Base-by-base conservation (phyloP, 139 green algal species). In the Pseudopediastrum boryanum region DNA sequence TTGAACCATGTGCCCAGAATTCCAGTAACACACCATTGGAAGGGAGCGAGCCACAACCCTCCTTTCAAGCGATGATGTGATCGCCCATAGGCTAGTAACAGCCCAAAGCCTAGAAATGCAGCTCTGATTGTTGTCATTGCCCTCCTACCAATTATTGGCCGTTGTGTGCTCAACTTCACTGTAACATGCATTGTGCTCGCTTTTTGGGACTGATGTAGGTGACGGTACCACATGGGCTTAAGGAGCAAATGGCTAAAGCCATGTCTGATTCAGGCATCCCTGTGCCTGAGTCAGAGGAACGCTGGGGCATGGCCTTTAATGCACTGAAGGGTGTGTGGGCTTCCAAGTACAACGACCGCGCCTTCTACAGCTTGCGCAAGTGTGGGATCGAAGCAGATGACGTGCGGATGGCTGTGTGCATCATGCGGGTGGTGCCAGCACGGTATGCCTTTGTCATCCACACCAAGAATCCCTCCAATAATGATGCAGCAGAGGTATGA, bases 361-460 rank as follows among this genome's bases (percentile, higher is more conserved):
- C 76, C 25, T 82, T 82, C 51, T 81, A 77, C 71, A 73, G 41
- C 19, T 33, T 81, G 31, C 74, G 73, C 74, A 86, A 80, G 90
- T 90, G 42, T 62, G 91, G 94, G 39, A 86, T 98, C 58, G 83
- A 93, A 83, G 96, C 97, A 79, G 88, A 94, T 39, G 88, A 96
- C 78, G 87, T 99, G 65, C 90, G 93, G 83, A 99, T 99, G 96
- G 96, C 96, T 21, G 96, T 99, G 81, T 90, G 99, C 56, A 92
- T 97, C 72, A 83, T 76, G 92, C 87, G 91, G 25, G 92, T 98
- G 25, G 93, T 99, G 71, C 91, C 91, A 0, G 93, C 94, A 9
- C 86, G 94, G 48, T 99, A 99, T 79, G 96, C 96, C 1, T 99
- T 98, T 83, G 96, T 99, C 21, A 96, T 99, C 83, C 96, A 99